Base-by-base conservation (phyloP, 78 protist genomes). In the Anaeramoeba flamelloides region DNA sequence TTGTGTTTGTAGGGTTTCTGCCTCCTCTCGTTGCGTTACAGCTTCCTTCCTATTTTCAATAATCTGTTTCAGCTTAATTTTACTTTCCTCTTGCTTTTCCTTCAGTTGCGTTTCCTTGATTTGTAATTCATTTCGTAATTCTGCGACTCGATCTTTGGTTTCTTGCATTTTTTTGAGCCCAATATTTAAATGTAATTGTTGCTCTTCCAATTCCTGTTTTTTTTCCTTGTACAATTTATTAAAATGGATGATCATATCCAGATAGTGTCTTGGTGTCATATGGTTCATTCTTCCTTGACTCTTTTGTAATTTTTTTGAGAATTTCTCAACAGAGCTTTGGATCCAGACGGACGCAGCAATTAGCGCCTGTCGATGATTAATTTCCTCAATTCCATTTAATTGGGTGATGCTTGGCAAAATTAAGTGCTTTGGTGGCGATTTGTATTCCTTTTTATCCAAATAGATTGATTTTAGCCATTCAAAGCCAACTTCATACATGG, bases 201-300 rank as follows among this genome's bases (percentile, higher is more conserved):
- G 78, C 2, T 34, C 2, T 26, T 38, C 17, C 1, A 79, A 41
- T 38, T 79, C 77, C 75, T 1, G 31, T 39, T 78, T 3, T 34
- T 65, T 75, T 36, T 64, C 75, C 2, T 2, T 36, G 30, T 77
- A 2, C 2, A 89, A 75, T 1, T 2, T 3, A 64, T 69, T 39
- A 82, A 82, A 80, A 1, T 79, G 37, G 22, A 30, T 2, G 17
- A 90, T 78, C 84, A 90, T 76, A 78, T 85, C 90, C 34, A 90
- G 82, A 79, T 90, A 90, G 30, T 87, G 83, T 34, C 87, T 85
- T 36, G 92, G 92, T 32, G 92, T 90, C 64, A 87, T 89, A 79
- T 84, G 80, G 78, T 84, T 90, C 76, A 36, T 26, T 3, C 92
- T 82, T 26, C 81, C 39, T 75, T 82, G 32, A 80, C 86, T 85